A percentile compares a stretch with the other conserved stretches of the same genome.
Conservation (phyloP, 257 asterid species). For the Sherardia arvensis region DNA sequence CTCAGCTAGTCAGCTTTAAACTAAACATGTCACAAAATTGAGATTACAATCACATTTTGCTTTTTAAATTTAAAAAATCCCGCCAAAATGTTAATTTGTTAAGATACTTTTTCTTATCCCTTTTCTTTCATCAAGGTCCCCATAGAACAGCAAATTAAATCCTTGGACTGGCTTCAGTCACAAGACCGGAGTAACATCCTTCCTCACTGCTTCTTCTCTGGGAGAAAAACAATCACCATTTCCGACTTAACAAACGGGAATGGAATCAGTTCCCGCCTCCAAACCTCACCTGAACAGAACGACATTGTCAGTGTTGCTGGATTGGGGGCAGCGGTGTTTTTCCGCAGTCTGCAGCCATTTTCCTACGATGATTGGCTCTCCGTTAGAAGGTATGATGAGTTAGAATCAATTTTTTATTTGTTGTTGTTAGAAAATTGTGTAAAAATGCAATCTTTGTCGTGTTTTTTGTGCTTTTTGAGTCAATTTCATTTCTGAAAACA, state of each 20-base stretch:
- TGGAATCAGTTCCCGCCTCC: conserved; percentile 10
- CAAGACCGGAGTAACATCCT: conserved; percentile 38
- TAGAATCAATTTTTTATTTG: neutral
- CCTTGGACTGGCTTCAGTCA: conserved; percentile 81
- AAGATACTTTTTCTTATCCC: neutral
- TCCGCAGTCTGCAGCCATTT: conserved; percentile 56
- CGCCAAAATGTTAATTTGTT: too few species aligned
- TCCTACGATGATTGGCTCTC: conserved; percentile 72
- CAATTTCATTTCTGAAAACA: neutral
- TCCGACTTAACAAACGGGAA: conserved; percentile 17
- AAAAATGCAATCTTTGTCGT: neutral
- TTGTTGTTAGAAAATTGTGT: neutral
- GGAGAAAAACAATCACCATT: conserved; percentile 40
- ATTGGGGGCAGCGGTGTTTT: conserved; percentile 80
- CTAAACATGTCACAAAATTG: too few species aligned
- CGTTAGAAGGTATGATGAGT: conserved; percentile 48
- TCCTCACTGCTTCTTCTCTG: conserved; percentile 88
- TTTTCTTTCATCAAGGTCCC: conserved; percentile 44
- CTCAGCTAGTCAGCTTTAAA: too few species aligned
- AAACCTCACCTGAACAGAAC: conserved; percentile 17
- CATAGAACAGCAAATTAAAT: conserved; percentile 49
- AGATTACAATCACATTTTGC: too few species aligned
- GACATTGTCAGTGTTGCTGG: conserved; percentile 82
- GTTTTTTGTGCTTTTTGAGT: neutral
- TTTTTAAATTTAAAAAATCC: too few species aligned